A percentile compares a stretch with the other conserved stretches of the same genome.
Evolutionary conservation across 805 yeast species (phyloP).

Genomic region (Candida ipomoeae): DNA sequence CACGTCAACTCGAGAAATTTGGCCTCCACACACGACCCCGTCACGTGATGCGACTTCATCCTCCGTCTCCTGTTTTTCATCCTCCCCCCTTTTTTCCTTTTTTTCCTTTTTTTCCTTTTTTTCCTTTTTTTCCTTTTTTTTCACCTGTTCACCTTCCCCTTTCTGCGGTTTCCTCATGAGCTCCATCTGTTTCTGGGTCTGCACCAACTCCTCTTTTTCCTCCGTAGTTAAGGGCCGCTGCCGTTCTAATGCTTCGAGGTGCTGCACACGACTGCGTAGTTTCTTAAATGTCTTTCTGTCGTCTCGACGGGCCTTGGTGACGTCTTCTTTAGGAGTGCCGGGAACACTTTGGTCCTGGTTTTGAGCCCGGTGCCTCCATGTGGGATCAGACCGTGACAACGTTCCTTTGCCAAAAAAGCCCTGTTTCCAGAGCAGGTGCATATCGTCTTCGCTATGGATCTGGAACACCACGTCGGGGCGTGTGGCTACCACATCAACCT

Average conservation of each 20-base stretch:
- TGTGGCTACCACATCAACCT: constrained; percentile 18
- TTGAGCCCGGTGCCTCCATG: constrained; percentile 71
- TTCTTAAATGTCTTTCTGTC: constrained; percentile 70
- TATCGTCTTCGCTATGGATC: constrained; percentile 42
- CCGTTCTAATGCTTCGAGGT: constrained; percentile 48
- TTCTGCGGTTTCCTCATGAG: neutral
- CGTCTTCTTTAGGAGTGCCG: constrained; percentile 56
- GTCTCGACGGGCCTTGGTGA: constrained; percentile 67
- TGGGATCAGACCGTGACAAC: constrained; percentile 85
- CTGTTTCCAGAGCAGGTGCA: constrained; percentile 64
- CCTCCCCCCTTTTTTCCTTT: neutral
- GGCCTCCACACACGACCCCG: neutral
- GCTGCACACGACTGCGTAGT: constrained; percentile 49
- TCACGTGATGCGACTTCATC: too few relatives aligned
- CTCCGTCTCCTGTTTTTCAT: neutral
- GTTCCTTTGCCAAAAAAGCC: constrained; percentile 96
- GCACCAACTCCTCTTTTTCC: constrained; percentile 24
- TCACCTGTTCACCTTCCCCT: too few relatives aligned
- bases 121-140: neutral
- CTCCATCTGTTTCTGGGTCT: constrained; percentile 9
- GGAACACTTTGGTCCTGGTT: constrained; percentile 4
- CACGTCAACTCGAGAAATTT: too few relatives aligned
- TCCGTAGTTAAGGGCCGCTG: constrained; percentile 23
- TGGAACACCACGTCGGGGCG: constrained; percentile 29
- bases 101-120: neutral